Evolutionary conservation across 345 rosid genomes (phyloP).

Genomic region (Sisymbrium irio): DNA sequence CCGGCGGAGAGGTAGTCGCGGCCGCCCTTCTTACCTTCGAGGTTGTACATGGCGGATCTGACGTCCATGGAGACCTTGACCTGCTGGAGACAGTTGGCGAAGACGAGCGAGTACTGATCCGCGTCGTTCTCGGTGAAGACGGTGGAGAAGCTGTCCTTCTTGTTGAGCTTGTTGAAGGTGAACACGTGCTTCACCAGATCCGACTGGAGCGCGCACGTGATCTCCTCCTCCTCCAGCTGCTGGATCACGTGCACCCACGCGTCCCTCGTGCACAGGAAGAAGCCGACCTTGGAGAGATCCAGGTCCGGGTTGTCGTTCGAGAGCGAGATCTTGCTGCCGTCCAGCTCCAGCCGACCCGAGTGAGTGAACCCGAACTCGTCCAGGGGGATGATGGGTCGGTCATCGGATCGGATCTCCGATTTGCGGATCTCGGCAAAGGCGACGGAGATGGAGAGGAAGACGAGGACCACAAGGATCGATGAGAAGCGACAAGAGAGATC

Average conservation of each 20-base stretch:
- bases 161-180: conserved; percentile 59
- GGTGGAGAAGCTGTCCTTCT: conserved; percentile 20
- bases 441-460: conserved; percentile 31
- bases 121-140: conserved; percentile 46
- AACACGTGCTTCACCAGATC: conserved; percentile 55
- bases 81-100: conserved; percentile 75
- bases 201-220: conserved; percentile 77
- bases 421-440: conserved; percentile 64
- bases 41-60: conserved; percentile 80
- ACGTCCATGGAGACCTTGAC: conserved; percentile 76
- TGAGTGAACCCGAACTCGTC: conserved; percentile 93
- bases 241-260: conserved; percentile 75
- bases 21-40: conserved; percentile 49
- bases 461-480: conserved; percentile 6
- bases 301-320: conserved; percentile 54
- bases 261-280: conserved; percentile 92
- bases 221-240: conserved; percentile 67
- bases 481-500: conserved; percentile 30
- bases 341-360: conserved; percentile 78
- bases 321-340: conserved; percentile 51
- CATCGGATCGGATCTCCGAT: conserved; percentile 74
- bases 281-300: conserved; percentile 69
- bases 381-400: conserved; percentile 62
- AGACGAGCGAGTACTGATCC: conserved; percentile 75
- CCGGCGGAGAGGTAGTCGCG: conserved; percentile 94